Conservation (phyloP, 345 rosid species). For the Murraya koenigii region DNA sequence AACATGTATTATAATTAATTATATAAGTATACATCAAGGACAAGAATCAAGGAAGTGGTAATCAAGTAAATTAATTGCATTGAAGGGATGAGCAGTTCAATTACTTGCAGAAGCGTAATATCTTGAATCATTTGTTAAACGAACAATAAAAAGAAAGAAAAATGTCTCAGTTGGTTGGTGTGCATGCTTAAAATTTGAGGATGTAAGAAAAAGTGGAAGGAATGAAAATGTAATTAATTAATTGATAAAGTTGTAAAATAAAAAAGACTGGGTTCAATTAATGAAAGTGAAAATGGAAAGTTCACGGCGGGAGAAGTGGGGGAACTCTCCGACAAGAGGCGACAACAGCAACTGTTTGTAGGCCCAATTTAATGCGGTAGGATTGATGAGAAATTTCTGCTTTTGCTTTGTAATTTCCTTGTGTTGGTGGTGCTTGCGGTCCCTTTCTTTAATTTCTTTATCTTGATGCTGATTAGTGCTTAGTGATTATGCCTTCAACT, state of each 20-base stretch:
- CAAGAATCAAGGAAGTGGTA: background rate
- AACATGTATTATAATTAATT: background rate
- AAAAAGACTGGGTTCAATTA: background rate
- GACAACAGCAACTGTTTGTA: slow-evolving; percentile 20
- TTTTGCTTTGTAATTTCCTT: background rate
- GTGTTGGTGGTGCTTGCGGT: background rate
- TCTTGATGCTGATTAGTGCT: background rate
- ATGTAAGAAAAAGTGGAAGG: background rate
- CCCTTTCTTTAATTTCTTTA: background rate
- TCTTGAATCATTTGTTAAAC: background rate
- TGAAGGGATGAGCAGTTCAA: background rate
- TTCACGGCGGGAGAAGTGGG: slow-evolving; percentile 6
- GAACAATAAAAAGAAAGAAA: background rate
- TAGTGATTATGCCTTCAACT: no score
- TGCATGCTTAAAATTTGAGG: slow-evolving; percentile 1
- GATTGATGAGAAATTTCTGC: slow-evolving; percentile 24
- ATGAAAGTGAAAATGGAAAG: slow-evolving; percentile 10
- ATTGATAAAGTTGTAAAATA: no score
- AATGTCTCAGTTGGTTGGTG: background rate
- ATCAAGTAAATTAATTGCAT: background rate
- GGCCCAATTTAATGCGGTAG: slow-evolving; percentile 39
- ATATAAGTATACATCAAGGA: background rate
- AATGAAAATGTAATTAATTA: background rate
- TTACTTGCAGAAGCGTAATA: background rate
- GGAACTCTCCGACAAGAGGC: slow-evolving; percentile 2